Base-by-base conservation (phyloP, 2,329 filamentous ascomycete species). In the Elsinoe fawcettii region DNA sequence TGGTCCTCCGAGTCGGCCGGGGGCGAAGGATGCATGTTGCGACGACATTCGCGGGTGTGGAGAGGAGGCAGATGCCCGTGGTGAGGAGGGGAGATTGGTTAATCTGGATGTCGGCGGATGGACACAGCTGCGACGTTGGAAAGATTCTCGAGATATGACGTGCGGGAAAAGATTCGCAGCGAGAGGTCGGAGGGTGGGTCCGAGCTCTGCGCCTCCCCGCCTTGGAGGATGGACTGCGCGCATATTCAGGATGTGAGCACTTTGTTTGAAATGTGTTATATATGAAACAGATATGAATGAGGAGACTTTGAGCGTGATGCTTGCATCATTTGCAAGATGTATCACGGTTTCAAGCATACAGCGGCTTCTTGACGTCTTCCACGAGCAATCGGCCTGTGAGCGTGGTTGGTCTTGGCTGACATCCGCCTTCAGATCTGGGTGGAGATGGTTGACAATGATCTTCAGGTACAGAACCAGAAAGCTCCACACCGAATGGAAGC, bases 11-110 rank as follows among this genome's bases (percentile, higher is more conserved):
- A 44, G 30, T 22, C 46, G 32, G 51, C 22, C 49, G 46, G 57
- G 44, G 46, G 36, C 27, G 9, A 57, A 43, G n/a, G 55, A 41
- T 53, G 55, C 59, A 60, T 59, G 39, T 46, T 47, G 27, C 49
- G 58, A 53, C 58, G 59, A 61, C 59, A 61, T 61, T 25, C 54
- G 54, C 25, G 47, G 9, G 34, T n/a, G 37, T 49, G 37, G 46
- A 39, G 41, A 54, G 36, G 18, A 22, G 34, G 23, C 7, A 11
- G n/a, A 34, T 9, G 46, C 23, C 22, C n/a, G 36, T 51, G 39
- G 51, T 47, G 54, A 56, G 53, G 27, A 22, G 27, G 32, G 46
- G 55, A 37, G 6, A 32, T 18, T 14, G 23, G 27, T 14, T 34
- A 14, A 20, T 51, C 11, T 46, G 41, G 20, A 22, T 46, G 41